Evolutionary conservation across 1,139 yeast genomes (phyloP).

Genomic region (Saccharomyces pastorianus): DNA sequence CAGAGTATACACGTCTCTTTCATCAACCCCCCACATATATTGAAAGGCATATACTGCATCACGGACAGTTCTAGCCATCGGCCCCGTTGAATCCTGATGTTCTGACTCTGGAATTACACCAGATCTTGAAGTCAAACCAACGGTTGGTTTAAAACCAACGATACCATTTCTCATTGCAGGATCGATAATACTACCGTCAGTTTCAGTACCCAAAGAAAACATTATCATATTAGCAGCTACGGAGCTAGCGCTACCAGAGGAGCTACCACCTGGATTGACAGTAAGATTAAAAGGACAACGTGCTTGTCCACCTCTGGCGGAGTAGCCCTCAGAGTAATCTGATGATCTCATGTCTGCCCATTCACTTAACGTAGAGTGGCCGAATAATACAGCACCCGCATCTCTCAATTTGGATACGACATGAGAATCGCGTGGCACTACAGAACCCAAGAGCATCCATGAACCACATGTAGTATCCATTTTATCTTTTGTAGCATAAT

Average conservation of each 20-base stretch:
- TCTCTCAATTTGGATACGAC: constrained; percentile 23
- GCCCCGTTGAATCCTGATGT: constrained; percentile 25
- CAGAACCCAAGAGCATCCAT: constrained; percentile 19
- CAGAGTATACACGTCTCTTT: constrained; percentile 4
- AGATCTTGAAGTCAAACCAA: constrained; percentile 25
- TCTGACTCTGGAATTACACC: constrained; percentile 28
- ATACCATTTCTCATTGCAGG: constrained; percentile 23
- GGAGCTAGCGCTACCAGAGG: constrained; percentile 24
- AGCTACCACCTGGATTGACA: constrained; percentile 24
- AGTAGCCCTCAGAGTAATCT: constrained; percentile 25
- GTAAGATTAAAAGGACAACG: constrained; percentile 24
- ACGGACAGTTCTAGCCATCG: constrained; percentile 24
- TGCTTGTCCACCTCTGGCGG: constrained; percentile 27
- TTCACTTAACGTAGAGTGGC: constrained; percentile 25
- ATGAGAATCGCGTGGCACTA: constrained; percentile 26
- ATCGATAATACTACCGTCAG: constrained; percentile 17
- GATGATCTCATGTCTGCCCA: constrained; percentile 29
- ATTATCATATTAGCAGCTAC: neutral
- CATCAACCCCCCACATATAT: constrained; percentile 26
- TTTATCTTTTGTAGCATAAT: constrained; percentile 25
- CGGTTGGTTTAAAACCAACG: constrained; percentile 26
- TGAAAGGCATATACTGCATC: constrained; percentile 26
- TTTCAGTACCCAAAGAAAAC: neutral
- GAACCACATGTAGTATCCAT: constrained; percentile 26
- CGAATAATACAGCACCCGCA: constrained; percentile 27